Base-by-base conservation (phyloP, 2,329 filamentous ascomycete species). In the Aureobasidium pullulans region DNA sequence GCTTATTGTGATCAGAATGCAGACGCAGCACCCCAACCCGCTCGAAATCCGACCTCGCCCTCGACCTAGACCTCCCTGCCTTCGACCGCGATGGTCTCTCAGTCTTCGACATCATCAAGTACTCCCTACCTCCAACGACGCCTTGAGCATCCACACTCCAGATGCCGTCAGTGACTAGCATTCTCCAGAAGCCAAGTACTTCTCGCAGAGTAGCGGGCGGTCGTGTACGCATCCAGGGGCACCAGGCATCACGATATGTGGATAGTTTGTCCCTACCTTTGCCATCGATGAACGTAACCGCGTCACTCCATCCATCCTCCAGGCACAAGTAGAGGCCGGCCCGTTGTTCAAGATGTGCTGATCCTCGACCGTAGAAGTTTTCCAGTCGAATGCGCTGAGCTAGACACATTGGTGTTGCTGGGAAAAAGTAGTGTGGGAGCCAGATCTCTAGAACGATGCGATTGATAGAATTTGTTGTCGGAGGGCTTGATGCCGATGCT, bases 71-170 rank as follows among this genome's bases (percentile, higher is more conserved):
- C 16, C 15, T 16, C 5, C 15, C 3, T 40, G 15, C 15, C 37
- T 7, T n/a, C 15, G 16, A 15, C 16, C 94, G 6, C 37, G 16
- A 40, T n/a, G 8, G 6, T n/a, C 16, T 40, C 6, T 16, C 4
- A n/a, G 37, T 15, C 37, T n/a, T 6, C 6, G 7, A 40, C 4
- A 16, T 19, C 37, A 6, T n/a, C 6, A 7, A 40, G 37, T 40
- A 16, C 2, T 16, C 37, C 15, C n/a, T 40, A n/a, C 99, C 71
- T 97, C 97, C 70, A 84, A 95, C 74, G 89, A 94, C 66, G 97
- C 94, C 1, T 96, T 99, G 64, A 94, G 94, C 1, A 97, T n/a
- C 15, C 37, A 40, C 37, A 13, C 3, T 40, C 15, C 37, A 40
- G 11, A 40, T 15, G 37, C 37, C 37, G 7, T 40, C 3, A 7